These are phyloP conservation scores for Penicillium crustosum DNA, from an alignment of 2,329 filamentous ascomycete genomes.

Conservation along the genomic window DNA sequence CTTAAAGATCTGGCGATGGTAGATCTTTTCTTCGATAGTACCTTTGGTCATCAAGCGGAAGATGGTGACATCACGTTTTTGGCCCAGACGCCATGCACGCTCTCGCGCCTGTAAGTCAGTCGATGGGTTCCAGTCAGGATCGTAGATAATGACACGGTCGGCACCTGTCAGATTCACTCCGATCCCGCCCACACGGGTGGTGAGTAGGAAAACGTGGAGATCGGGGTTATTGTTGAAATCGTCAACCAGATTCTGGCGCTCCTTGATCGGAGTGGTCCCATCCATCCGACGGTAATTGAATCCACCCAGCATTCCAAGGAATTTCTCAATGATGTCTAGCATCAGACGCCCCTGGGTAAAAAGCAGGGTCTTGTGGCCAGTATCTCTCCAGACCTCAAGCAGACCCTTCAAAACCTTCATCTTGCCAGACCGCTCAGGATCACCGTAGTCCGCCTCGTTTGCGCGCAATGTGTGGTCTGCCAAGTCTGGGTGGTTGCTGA, in stretches of 20 bases:
- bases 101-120: conserved; percentile 95
- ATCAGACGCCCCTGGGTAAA: conserved; percentile 94
- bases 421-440: conserved; percentile 79
- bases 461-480: conserved; percentile 64
- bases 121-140: conserved; percentile 98
- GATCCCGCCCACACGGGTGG: conserved; percentile 90
- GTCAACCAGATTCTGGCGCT: conserved; percentile 86
- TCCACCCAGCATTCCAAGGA: conserved; percentile 65
- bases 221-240: conserved; percentile 81
- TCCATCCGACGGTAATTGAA: conserved; percentile 90
- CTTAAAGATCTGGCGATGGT: conserved; percentile 97
- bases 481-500: conserved; percentile 96
- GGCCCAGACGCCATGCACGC: conserved; percentile 90
- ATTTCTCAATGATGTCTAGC: conserved; percentile 88
- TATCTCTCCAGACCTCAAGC: conserved; percentile 81
- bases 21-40: conserved; percentile 99
- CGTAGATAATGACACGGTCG: conserved; percentile 94
- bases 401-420: conserved; percentile 92
- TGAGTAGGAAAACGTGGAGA: conserved; percentile 86
- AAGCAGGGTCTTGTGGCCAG: conserved; percentile 90
- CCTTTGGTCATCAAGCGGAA: conserved; percentile 98
- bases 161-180: conserved; percentile 94
- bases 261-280: conserved; percentile 82
- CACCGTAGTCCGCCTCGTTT: conserved; percentile 69
- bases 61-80: conserved; percentile 92